phyloP scores from a whole-genome alignment of 2,329 filamentous ascomycete genomes.

The Penicillium sp. region DNA sequence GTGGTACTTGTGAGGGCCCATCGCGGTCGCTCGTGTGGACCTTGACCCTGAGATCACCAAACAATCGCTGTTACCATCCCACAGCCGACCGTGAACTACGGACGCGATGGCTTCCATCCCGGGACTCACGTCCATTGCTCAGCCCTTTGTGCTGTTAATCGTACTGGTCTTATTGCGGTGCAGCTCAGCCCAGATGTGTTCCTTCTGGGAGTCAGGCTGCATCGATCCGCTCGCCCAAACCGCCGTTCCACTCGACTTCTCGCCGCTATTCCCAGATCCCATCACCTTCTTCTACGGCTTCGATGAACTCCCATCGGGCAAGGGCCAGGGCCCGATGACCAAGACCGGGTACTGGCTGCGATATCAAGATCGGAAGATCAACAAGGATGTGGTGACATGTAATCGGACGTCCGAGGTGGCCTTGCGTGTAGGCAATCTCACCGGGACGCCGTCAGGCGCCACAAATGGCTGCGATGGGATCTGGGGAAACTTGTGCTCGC shows the following conservation, averaged over 20 bases:
- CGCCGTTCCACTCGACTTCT: slow-evolving; percentile 35
- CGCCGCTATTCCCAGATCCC: slow-evolving; percentile 36
- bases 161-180: slow-evolving; percentile 22
- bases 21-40: slow-evolving; percentile 24
- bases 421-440: slow-evolving; percentile 40
- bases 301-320: slow-evolving; percentile 34
- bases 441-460: slow-evolving; percentile 33
- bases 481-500: slow-evolving; percentile 37
- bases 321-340: slow-evolving; percentile 36
- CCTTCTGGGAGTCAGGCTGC: slow-evolving; percentile 38
- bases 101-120: slow-evolving; percentile 22
- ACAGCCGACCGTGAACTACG: neutral
- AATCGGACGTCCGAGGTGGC: slow-evolving; percentile 42
- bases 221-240: slow-evolving; percentile 43
- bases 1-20: slow-evolving; percentile 25
- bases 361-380: slow-evolving; percentile 32
- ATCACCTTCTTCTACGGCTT: slow-evolving; percentile 40
- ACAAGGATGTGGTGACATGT: slow-evolving; percentile 27
- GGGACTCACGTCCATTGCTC: slow-evolving; percentile 13
- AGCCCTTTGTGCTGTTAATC: slow-evolving; percentile 22
- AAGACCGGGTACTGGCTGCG: slow-evolving; percentile 41
- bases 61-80: neutral
- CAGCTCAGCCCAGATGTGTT: slow-evolving; percentile 35
- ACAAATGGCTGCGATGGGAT: slow-evolving; percentile 43
- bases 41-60: neutral